A percentile compares a stretch with the other conserved stretches of the same genome.
phyloP scores from a whole-genome alignment of 2,329 filamentous ascomycete species.

The Helicocarpus griseus region DNA sequence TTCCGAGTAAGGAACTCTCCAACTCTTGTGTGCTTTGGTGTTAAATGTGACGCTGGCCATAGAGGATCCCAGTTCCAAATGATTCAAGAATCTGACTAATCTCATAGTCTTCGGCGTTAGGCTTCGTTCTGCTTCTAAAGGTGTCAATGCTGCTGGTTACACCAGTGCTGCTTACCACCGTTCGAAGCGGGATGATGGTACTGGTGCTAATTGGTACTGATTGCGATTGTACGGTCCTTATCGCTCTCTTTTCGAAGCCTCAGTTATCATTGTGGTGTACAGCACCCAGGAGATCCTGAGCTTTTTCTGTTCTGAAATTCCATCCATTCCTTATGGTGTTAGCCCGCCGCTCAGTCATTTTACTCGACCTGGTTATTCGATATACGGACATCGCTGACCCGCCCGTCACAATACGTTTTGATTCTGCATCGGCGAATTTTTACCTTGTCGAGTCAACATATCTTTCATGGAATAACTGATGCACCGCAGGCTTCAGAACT shows the following conservation, averaged over 20 bases:
- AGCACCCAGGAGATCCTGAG: slow-evolving; percentile 6
- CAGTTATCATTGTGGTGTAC: slow-evolving; percentile 4
- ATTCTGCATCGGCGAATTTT: background rate
- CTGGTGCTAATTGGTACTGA: slow-evolving; percentile 40
- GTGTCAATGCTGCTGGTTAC: slow-evolving; percentile 41
- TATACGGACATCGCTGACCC: slow-evolving; percentile 13
- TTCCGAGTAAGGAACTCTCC: slow-evolving; percentile 79
- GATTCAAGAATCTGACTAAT: slow-evolving; percentile 72
- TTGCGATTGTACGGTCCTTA: slow-evolving; percentile 22
- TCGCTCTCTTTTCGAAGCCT: slow-evolving; percentile 8
- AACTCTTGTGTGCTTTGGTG: slow-evolving; percentile 73
- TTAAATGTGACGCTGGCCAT: slow-evolving; percentile 62
- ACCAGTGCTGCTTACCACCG: slow-evolving; percentile 39
- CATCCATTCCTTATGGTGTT: slow-evolving; percentile 12
- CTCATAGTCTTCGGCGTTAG: slow-evolving; percentile 73
- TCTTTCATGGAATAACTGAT: slow-evolving; percentile 9
- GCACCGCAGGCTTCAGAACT: slow-evolving; percentile 13
- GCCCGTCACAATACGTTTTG: slow-evolving; percentile 9
- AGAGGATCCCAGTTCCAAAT: slow-evolving; percentile 62
- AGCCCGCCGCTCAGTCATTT: slow-evolving; percentile 9
- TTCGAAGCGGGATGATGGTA: slow-evolving; percentile 46
- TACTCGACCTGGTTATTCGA: slow-evolving; percentile 6
- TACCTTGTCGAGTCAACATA: slow-evolving; percentile 7
- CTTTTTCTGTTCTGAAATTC: slow-evolving; percentile 11
- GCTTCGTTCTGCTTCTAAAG: slow-evolving; percentile 74